These are phyloP conservation scores for Xerocomus amazonicus DNA, from an alignment of 1,284 basidiomycete genomes.

Conservation along the genomic window DNA sequence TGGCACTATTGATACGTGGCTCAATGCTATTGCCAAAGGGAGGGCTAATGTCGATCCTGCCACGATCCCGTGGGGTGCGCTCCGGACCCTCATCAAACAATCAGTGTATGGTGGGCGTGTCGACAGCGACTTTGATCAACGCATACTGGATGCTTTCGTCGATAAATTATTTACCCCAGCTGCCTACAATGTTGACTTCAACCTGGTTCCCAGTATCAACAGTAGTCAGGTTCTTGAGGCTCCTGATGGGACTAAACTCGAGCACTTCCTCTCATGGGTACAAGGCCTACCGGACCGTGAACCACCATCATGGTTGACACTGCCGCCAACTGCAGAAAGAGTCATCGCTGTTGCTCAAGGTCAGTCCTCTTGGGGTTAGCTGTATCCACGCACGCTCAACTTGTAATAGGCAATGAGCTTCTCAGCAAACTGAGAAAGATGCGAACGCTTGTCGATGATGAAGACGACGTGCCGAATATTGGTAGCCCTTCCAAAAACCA, in stretches of 20 bases:
- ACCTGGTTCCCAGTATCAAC: conserved; percentile 69
- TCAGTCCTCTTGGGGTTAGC: conserved; percentile 33
- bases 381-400: conserved; percentile 9
- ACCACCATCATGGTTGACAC: conserved; percentile 88
- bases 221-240: conserved; percentile 60
- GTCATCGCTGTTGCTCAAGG: conserved; percentile 91
- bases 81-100: conserved; percentile 88
- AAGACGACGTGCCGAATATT: conserved; percentile 58
- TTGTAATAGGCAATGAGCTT: conserved; percentile 67
- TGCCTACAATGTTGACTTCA: conserved; percentile 91
- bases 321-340: conserved; percentile 86
- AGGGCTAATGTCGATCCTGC: conserved; percentile 88
- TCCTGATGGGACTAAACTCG: conserved; percentile 88
- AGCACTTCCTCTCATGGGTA: conserved; percentile 88
- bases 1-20: conserved; percentile 88
- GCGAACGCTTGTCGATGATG: conserved; percentile 86
- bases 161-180: conserved; percentile 81
- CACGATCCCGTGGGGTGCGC: conserved; percentile 88
- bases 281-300: conserved; percentile 83
- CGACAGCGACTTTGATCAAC: conserved; percentile 93
- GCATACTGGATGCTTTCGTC: conserved; percentile 87
- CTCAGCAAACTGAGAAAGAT: conserved; percentile 88
- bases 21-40: conserved; percentile 77
- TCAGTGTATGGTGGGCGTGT: conserved; percentile 92
- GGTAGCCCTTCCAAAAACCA: conserved; percentile 56